Percentiles rank a stretch among this genome's conserved stretches.
These are phyloP conservation scores for Chrysanthemum seticuspe DNA, from an alignment of 129 eudicot species.

Conservation along the genomic window DNA sequence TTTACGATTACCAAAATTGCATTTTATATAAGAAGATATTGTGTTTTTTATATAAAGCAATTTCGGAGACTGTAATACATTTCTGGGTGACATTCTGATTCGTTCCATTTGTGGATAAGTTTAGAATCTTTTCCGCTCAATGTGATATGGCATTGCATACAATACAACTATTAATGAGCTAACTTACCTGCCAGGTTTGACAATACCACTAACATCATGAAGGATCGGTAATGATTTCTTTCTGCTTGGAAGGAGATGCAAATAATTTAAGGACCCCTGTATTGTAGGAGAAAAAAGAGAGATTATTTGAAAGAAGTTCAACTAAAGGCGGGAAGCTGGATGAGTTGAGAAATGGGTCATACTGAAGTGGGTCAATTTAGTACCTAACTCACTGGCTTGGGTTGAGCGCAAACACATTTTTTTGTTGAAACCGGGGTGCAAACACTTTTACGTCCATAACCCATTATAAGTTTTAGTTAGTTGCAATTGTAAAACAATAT, in stretches of 20 bases:
- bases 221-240: conserved; percentile 60
- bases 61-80: too few species aligned
- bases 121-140: too few species aligned
- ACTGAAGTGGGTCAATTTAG: not conserved
- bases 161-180: not conserved
- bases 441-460: too few species aligned
- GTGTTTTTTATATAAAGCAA: too few species aligned
- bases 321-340: not conserved
- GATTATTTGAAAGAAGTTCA: not conserved
- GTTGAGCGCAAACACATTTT: not conserved
- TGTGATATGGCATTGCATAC: not conserved
- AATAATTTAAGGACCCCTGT: conserved; percentile 50
- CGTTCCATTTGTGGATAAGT: too few species aligned
- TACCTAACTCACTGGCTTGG: not conserved
- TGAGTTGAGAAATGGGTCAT: not conserved
- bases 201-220: conserved; percentile 56
- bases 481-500: too few species aligned
- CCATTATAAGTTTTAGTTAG: too few species aligned
- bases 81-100: too few species aligned
- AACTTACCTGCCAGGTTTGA: conserved; percentile 68
- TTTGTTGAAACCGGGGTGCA: too few species aligned
- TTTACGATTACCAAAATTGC: too few species aligned
- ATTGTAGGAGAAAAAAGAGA: not conserved
- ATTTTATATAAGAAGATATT: too few species aligned
- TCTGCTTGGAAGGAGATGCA: conserved; percentile 53